Conservation (phyloP, 805 yeast species). For the Pichia nanzhaoensis region DNA sequence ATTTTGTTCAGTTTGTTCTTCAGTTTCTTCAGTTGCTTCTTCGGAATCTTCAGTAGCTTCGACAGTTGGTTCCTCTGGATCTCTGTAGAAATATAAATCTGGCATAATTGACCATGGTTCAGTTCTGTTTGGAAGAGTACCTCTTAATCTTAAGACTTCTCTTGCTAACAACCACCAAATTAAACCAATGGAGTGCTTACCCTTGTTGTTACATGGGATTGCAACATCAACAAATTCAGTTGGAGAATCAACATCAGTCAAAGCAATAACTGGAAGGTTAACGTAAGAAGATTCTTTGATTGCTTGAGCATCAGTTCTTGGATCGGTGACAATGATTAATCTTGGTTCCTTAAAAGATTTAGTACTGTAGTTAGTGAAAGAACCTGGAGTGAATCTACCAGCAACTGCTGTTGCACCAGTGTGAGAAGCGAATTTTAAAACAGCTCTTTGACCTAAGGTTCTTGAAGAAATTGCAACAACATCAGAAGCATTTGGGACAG, state of each 20-base stretch:
- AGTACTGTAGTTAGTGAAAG: slow-evolving; percentile 99
- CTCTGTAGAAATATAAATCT: slow-evolving; percentile 99
- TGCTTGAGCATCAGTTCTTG: slow-evolving; percentile 99
- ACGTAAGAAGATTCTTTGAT: slow-evolving; percentile 99
- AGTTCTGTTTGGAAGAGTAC: slow-evolving; percentile 91
- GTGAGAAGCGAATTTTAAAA: slow-evolving; percentile 98
- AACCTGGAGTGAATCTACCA: slow-evolving; percentile 99
- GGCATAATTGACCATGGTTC: slow-evolving; percentile 99
- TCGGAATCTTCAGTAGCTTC: slow-evolving; percentile 56
- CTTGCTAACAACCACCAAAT: slow-evolving; percentile 99
- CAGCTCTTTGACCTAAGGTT: slow-evolving; percentile 99
- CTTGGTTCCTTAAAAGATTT: slow-evolving; percentile 99
- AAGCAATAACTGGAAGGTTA: slow-evolving; percentile 99
- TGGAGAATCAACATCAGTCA: slow-evolving; percentile 98
- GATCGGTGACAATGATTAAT: slow-evolving; percentile 97
- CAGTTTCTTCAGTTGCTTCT: slow-evolving; percentile 58
- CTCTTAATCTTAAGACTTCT: slow-evolving; percentile 98
- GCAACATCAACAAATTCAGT: slow-evolving; percentile 99
- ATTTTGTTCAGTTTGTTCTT: slow-evolving; percentile 53
- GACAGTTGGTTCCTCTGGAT: slow-evolving; percentile 97
- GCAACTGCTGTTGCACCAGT: slow-evolving; percentile 99
- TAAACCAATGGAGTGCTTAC: slow-evolving; percentile 99
- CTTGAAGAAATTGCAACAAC: slow-evolving; percentile 98
- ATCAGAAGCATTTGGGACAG: slow-evolving; percentile 97
- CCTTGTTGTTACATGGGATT: slow-evolving; percentile 99